Evolutionary conservation across 1,139 yeast genomes (phyloP).

Genomic region (Geotrichum aggregatum): DNA sequence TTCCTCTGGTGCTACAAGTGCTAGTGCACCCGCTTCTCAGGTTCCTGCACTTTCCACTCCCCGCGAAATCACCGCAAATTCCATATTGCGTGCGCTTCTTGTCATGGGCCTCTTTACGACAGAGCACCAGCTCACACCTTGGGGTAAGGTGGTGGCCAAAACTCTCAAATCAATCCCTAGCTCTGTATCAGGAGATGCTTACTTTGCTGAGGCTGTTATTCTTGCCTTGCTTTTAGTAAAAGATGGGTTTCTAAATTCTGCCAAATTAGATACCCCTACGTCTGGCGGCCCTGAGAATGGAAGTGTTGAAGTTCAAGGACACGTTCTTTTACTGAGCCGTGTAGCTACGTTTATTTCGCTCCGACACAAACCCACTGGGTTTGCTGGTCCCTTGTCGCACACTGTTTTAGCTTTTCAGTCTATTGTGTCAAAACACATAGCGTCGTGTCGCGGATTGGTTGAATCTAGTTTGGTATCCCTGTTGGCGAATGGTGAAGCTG

Average conservation of each 20-base stretch:
- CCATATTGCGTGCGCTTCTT: slow-evolving; percentile 55
- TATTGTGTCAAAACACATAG: slow-evolving; percentile 53
- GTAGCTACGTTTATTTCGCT: slow-evolving; percentile 54
- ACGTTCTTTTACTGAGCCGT: slow-evolving; percentile 53
- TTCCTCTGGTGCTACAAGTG: slow-evolving; percentile 3
- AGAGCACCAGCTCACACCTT: slow-evolving; percentile 45
- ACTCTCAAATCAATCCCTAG: slow-evolving; percentile 25
- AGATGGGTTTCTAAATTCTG: slow-evolving; percentile 26
- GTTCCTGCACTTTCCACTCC: slow-evolving; percentile 7
- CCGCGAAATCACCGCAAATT: slow-evolving; percentile 39
- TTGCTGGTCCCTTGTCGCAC: slow-evolving; percentile 68
- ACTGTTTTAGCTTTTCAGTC: slow-evolving; percentile 63
- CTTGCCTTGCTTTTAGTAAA: slow-evolving; percentile 35
- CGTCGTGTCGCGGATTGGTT: slow-evolving; percentile 51
- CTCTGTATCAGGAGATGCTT: slow-evolving; percentile 2
- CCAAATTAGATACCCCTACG: slow-evolving; percentile 28
- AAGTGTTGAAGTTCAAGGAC: slow-evolving; percentile 36
- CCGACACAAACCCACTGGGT: slow-evolving; percentile 53
- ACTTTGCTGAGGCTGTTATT: slow-evolving; percentile 33
- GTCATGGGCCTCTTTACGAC: slow-evolving; percentile 53
- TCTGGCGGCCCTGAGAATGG: slow-evolving; percentile 38
- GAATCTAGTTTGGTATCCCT: slow-evolving; percentile 53
- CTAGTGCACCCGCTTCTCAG: slow-evolving; percentile 2
- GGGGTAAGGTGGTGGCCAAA: slow-evolving; percentile 54
- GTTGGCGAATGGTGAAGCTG: slow-evolving; percentile 53